Conservation (phyloP, 176 grass and related monocot genomes). For the Cymbopogon citratus region DNA sequence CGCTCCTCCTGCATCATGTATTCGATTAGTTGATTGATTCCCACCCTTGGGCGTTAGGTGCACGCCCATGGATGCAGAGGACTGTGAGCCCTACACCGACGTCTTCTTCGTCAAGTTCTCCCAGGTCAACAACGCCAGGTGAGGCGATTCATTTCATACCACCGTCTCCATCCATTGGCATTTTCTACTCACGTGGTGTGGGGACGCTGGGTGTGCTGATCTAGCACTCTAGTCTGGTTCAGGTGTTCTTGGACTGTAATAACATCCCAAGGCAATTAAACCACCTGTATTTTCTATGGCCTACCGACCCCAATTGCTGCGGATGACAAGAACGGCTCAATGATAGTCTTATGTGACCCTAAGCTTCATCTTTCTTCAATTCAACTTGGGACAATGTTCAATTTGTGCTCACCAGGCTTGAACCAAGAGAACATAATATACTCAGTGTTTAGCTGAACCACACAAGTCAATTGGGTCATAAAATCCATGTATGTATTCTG, state of each 20-base stretch:
- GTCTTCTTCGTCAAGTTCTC: slow-evolving; percentile 91
- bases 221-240: not conserved
- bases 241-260: not conserved
- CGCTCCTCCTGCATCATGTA: not conserved
- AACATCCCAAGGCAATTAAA: not conserved
- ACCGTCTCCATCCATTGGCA: not conserved
- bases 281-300: not conserved
- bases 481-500: not conserved
- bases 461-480: not conserved
- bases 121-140: slow-evolving; percentile 85
- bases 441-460: not conserved
- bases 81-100: slow-evolving; percentile 81
- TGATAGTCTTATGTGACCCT: not conserved
- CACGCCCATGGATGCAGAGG: slow-evolving; percentile 95
- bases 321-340: not conserved
- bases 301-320: not conserved
- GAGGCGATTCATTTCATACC: slow-evolving; percentile 1
- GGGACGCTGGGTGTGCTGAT: not conserved
- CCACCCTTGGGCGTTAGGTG: slow-evolving; percentile 43
- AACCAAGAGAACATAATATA: not conserved
- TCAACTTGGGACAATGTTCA: not conserved
- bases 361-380: not conserved
- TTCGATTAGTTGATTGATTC: not conserved
- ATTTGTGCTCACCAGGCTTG: not conserved
- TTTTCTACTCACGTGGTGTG: not conserved